Evolutionary conservation across 164 flowering plant species (phyloP).

Genomic region (Platanus orientalis): DNA sequence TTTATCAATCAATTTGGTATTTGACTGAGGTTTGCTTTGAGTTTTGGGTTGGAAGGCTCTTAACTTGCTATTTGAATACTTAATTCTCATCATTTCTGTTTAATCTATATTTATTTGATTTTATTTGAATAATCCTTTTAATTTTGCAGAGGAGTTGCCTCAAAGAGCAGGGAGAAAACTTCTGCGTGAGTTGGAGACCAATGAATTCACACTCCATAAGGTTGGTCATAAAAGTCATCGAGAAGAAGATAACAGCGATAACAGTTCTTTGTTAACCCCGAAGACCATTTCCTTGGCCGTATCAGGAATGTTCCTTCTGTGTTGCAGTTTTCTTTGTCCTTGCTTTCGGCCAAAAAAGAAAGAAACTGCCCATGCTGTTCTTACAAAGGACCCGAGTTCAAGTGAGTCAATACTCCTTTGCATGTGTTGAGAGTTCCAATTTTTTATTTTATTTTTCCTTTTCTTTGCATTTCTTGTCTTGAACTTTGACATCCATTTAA

Average conservation of each 20-base stretch:
- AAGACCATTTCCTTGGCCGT: slow-evolving; percentile 39
- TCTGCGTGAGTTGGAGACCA: slow-evolving; percentile 24
- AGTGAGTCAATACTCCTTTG: slow-evolving; percentile 42
- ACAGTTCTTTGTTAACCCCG: slow-evolving; percentile 16
- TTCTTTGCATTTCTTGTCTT: not conserved
- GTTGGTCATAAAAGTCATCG: slow-evolving; percentile 8
- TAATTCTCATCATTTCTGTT: not conserved
- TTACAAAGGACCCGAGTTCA: slow-evolving; percentile 47
- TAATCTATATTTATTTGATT: not conserved
- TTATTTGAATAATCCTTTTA: not conserved
- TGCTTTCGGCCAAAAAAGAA: slow-evolving; percentile 56
- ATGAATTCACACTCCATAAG: slow-evolving; percentile 13
- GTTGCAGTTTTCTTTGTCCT: slow-evolving; percentile 56
- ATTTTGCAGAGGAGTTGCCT: slow-evolving; percentile 33
- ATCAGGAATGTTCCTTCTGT: slow-evolving; percentile 47
- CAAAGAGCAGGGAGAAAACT: slow-evolving; percentile 40
- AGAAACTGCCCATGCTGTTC: slow-evolving; percentile 37
- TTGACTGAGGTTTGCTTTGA: not conserved
- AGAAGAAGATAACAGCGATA: slow-evolving; percentile 14
- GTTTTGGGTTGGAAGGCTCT: not conserved
- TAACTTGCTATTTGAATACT: too few species aligned
- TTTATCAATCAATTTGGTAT: not conserved
- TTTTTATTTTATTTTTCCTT: too few species aligned
- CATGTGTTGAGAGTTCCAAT: not conserved
- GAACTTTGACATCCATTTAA: not conserved